Evolutionary conservation across 331 rosid species (phyloP), one percentile per base, ranked within the genome.

Genomic region (Pyracantha coccinea): DNA sequence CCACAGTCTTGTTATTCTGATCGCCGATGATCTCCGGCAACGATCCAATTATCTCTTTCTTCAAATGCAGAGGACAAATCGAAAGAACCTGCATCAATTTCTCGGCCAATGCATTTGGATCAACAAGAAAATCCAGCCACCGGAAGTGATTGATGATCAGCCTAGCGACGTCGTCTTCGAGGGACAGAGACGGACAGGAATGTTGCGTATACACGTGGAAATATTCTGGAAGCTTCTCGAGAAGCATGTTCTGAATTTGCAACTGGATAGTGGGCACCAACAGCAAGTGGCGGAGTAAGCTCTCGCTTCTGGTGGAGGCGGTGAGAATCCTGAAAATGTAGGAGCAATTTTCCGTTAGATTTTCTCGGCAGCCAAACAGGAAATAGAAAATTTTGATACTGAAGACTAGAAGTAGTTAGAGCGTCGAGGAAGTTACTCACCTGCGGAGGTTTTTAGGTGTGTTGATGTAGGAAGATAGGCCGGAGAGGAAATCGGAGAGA

Each of bases 151-250:
- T 83, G 47, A 83, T 24, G 17, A 83, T 83, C 6, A 79, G 81
- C 81, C 86, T 66, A 62, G 86, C 78, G 24, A 71, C 72, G 31
- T 83, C 86, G 4, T 83, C 83, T 61, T 75, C 86, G 12, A 83
- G 75, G 4, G 83, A 78, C 63, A 62, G 20, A 20, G 83, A 73
- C 7, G 59, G n/a, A 38, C 75, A 57, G 13, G 74, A 70, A 45
- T 66, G 53, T 28, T 75, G 53, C 21, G 70, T 20, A 66, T 29
- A n/a, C 15, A 14, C 38, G 55, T 79, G 61, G 52, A 83, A 83
- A 65, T 79, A 79, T 41, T 79, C 86, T 2, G 86, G 86, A 75
- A 83, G 81, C 60, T 83, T 83, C 81, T 79, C 86, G 21, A 83
- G 83, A 17, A 83, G 86, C 78, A 75, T 45, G 55, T 21, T 38